Base-by-base conservation (phyloP, 1,139 yeast genomes). In the Lodderomyces parapsilosis region DNA sequence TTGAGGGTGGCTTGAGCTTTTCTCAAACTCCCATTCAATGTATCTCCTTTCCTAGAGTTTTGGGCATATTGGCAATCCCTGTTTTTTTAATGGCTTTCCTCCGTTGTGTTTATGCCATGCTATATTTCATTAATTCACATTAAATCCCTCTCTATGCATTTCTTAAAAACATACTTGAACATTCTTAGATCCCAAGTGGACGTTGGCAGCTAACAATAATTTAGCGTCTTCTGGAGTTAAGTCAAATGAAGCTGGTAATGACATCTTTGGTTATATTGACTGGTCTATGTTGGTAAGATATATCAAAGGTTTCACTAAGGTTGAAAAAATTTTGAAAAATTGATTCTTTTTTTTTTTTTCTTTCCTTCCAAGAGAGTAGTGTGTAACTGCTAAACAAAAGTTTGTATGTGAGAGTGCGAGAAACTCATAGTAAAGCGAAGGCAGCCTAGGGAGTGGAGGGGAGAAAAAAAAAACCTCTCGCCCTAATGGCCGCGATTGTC, bases 121-220 rank as follows among this genome's bases (percentile, higher is more conserved):
- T 22, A 17, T 30, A n/a, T 14, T 30, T 20, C 36, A 28, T 36
- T 15, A 23, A 8, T 31, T 31, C 23, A 31, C 14, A n/a, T 3
- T n/a, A 27, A 27, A 27, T 13, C 15, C 17, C 9, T 27, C n/a
- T n/a, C n/a, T n/a, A n/a, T 7, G n/a, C 4, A 24, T 9, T 27
- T 4, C 3, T 4, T 27, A 3, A 27, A 46, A 55, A 81, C 88
- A 76, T 82, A 84, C 94, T 81, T 93, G 97, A 74, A 93, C 96
- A 89, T 94, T 94, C 90, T 93, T 93, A 73, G 98, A 85, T 76
- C 99, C 99, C 76, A 93, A 87, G 85, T 94, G 99, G 68, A 86
- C 93, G 89, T 93, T 93, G 76, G 99, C 99, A 74, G 99, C 98
- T 80, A 94, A 86, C 80, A 94, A 86, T 76, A 93, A 89, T 85